Evolutionary conservation across 345 rosid species (phyloP).

Genomic region (Camelina laxa): DNA sequence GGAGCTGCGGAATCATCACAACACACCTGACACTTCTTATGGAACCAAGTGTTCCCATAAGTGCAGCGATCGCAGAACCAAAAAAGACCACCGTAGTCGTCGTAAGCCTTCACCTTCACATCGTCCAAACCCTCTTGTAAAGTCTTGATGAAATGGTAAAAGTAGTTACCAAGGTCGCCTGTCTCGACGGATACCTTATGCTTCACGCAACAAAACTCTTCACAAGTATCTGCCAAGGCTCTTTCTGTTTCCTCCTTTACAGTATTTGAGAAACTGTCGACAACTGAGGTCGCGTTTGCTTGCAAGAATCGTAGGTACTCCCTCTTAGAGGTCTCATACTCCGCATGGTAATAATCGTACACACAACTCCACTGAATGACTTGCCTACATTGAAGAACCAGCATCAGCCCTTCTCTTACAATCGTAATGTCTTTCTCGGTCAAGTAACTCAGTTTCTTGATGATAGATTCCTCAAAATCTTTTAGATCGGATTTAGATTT

Average conservation of each 20-base stretch:
- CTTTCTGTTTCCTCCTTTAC: background rate
- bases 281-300: background rate
- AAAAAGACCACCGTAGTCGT: background rate
- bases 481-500: too few species aligned
- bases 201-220: background rate
- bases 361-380: constrained; percentile 24
- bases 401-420: constrained; percentile 7
- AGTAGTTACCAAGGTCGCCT: constrained; percentile 28
- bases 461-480: too few species aligned
- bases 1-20: background rate
- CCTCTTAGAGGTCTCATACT: constrained; percentile 22
- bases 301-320: constrained; percentile 18
- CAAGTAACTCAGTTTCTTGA: background rate
- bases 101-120: constrained; percentile 30
- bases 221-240: background rate
- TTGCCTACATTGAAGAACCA: constrained; percentile 18
- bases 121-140: constrained; percentile 21
- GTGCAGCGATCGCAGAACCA: constrained; percentile 38
- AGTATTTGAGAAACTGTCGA: background rate
- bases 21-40: constrained; percentile 27
- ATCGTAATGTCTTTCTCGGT: background rate
- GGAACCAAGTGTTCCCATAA: constrained; percentile 23
- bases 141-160: constrained; percentile 14
- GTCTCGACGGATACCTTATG: background rate
- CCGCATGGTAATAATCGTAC: constrained; percentile 8